Percentiles rank a stretch among this genome's conserved stretches.
These are phyloP conservation scores for Alternaria brassicicola DNA, from an alignment of 2,329 filamentous ascomycete species.

Conservation along the genomic window DNA sequence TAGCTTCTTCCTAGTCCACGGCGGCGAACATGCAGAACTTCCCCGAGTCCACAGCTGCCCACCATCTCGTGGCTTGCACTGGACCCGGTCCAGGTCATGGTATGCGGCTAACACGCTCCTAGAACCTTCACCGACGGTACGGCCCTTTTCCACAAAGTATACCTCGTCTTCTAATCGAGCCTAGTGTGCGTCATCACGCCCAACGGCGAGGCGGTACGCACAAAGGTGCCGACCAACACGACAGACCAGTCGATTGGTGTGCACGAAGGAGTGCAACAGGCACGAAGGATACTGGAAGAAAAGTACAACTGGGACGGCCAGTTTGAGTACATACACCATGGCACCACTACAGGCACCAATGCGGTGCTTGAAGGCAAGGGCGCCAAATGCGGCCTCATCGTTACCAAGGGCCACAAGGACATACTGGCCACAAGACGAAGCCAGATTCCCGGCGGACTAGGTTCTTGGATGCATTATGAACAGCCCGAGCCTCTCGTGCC, in stretches of 20 bases:
- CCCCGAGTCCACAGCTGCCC: slow-evolving; percentile 1
- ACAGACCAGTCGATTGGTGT: slow-evolving; percentile 57
- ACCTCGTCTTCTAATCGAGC: not conserved
- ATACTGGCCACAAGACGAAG: slow-evolving; percentile 55
- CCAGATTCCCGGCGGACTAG: slow-evolving; percentile 59
- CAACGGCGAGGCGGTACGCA: slow-evolving; percentile 51
- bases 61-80: not conserved
- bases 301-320: slow-evolving; percentile 52
- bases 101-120: slow-evolving; percentile 14
- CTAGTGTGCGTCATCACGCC: slow-evolving; percentile 54
- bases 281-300: slow-evolving; percentile 48
- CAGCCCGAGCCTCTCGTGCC: slow-evolving; percentile 58
- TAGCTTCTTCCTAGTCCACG: not conserved
- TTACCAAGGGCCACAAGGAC: slow-evolving; percentile 58
- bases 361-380: slow-evolving; percentile 59
- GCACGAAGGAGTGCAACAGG: slow-evolving; percentile 54
- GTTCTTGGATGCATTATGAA: slow-evolving; percentile 57
- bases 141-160: not conserved
- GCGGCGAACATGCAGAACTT: slow-evolving; percentile 3
- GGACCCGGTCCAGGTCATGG: not conserved
- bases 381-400: slow-evolving; percentile 55
- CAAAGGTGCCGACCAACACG: slow-evolving; percentile 55
- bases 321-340: slow-evolving; percentile 58
- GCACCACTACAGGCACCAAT: slow-evolving; percentile 58
- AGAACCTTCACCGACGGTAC: slow-evolving; percentile 56